phyloP scores from a whole-genome alignment of 768 basidiomycete genomes.

The Steccherinum ochraceum region DNA sequence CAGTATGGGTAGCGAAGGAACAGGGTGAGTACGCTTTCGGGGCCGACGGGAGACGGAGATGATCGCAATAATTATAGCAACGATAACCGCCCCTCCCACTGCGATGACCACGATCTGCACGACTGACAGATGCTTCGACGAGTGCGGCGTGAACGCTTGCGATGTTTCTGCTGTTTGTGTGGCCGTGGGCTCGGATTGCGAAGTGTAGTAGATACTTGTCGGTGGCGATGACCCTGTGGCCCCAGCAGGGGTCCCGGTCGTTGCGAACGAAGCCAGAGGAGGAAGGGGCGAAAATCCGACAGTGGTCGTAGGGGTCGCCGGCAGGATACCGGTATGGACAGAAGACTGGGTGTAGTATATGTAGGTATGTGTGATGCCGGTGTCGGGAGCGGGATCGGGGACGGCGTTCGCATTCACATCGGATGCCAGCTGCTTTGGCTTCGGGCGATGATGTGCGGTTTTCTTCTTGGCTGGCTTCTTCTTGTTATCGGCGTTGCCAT shows the following conservation, averaged over 20 bases:
- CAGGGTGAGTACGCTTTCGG: slow-evolving; percentile 46
- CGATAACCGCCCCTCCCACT: slow-evolving; percentile 42
- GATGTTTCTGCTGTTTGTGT: not conserved
- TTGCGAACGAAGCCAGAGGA: slow-evolving; percentile 9
- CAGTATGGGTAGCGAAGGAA: slow-evolving; percentile 70
- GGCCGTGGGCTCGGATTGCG: not conserved
- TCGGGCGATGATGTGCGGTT: not conserved
- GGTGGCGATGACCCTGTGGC: not conserved
- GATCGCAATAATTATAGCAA: slow-evolving; percentile 43
- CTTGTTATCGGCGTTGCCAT: slow-evolving; percentile 3
- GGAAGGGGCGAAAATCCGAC: slow-evolving; percentile 17
- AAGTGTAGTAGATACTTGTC: not conserved
- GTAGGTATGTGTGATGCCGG: slow-evolving; percentile 20
- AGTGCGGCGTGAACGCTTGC: not conserved
- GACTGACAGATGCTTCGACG: slow-evolving; percentile 34
- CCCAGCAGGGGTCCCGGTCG: not conserved
- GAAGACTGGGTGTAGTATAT: not conserved
- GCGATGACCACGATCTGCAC: slow-evolving; percentile 47
- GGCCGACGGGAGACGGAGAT: slow-evolving; percentile 45
- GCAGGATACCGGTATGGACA: slow-evolving; percentile 20
- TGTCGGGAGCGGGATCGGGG: slow-evolving; percentile 46
- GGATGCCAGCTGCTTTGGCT: not conserved
- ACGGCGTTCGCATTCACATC: slow-evolving; percentile 29
- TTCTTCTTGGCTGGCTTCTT: slow-evolving; percentile 9
- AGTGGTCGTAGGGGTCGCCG: slow-evolving; percentile 13